phyloP scores from a whole-genome alignment of 495 filamentous ascomycete genomes.

The Penicillium silybi region DNA sequence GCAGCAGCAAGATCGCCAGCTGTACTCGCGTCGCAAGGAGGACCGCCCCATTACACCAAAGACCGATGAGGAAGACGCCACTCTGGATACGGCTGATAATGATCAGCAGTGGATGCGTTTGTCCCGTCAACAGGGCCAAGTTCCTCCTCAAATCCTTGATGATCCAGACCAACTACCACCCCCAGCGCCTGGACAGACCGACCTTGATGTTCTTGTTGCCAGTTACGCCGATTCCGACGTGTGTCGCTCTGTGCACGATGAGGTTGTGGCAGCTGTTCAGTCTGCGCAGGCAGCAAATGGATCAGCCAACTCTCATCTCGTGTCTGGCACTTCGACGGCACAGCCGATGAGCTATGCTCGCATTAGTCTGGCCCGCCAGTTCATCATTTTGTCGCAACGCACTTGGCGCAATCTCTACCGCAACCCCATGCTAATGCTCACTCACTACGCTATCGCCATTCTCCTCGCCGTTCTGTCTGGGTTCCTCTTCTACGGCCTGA shows the following conservation, averaged over 20 bases:
- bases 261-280: slow-evolving; percentile 65
- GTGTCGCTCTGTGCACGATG: slow-evolving; percentile 69
- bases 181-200: slow-evolving; percentile 60
- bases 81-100: slow-evolving; percentile 60
- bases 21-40: slow-evolving; percentile 79
- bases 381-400: slow-evolving; percentile 79
- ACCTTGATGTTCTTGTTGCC: slow-evolving; percentile 76
- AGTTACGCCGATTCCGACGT: slow-evolving; percentile 78
- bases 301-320: slow-evolving; percentile 54
- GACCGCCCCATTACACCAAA: slow-evolving; percentile 57
- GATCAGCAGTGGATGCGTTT: slow-evolving; percentile 66
- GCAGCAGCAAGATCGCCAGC: slow-evolving; percentile 78
- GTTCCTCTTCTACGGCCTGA: slow-evolving; percentile 93
- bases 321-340: slow-evolving; percentile 37
- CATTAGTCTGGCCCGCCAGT: slow-evolving; percentile 73
- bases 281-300: slow-evolving; percentile 66
- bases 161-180: slow-evolving; percentile 75
- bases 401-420: slow-evolving; percentile 98
- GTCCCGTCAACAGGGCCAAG: slow-evolving; percentile 57
- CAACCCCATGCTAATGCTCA: slow-evolving; percentile 97
- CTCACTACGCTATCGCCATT: slow-evolving; percentile 98
- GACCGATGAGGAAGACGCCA: slow-evolving; percentile 64
- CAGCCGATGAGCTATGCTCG: slow-evolving; percentile 75
- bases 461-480: slow-evolving; percentile 90
- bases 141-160: slow-evolving; percentile 61